These are phyloP conservation scores for Trichothecium sympodiale DNA, from an alignment of 2,329 filamentous ascomycete genomes.

Conservation along the genomic window DNA sequence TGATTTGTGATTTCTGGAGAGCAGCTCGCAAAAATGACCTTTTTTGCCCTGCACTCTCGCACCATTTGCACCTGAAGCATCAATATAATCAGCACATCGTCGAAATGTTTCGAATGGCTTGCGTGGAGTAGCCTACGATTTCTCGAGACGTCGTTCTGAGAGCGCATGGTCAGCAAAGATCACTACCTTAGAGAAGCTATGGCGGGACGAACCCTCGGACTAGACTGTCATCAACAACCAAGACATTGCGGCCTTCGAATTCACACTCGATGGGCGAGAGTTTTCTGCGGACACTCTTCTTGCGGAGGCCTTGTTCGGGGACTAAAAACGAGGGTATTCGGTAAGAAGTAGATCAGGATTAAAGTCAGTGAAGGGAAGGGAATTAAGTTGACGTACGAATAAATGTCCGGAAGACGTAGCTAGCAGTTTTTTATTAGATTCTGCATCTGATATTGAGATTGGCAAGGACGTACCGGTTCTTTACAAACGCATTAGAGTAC, in stretches of 20 bases:
- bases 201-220: conserved; percentile 49
- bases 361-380: too few relatives aligned
- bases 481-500: conserved; percentile 73
- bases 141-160: conserved; percentile 42
- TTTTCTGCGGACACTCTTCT: conserved; percentile 84
- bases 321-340: conserved; percentile 5
- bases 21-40: conserved; percentile 75
- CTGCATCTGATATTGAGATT: conserved; percentile 87
- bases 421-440: too few relatives aligned
- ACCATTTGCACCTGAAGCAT: conserved; percentile 55
- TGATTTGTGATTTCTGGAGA: conserved; percentile 74
- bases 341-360: too few relatives aligned
- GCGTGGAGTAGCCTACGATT: conserved; percentile 44
- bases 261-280: conserved; percentile 78
- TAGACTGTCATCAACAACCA: conserved; percentile 82
- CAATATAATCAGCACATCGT: too few relatives aligned
- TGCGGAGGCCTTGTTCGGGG: conserved; percentile 64
- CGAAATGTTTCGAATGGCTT: neutral
- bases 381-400: conserved; percentile 19
- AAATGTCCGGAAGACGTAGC: too few relatives aligned
- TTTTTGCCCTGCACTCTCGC: conserved; percentile 68
- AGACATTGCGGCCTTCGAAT: conserved; percentile 69
- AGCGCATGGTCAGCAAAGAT: neutral
- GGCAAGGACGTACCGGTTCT: conserved; percentile 81
- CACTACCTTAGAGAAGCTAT: neutral